A percentile compares a stretch with the other conserved stretches of the same genome.
Conservation (phyloP, 2,329 filamentous ascomycete genomes). For the Arthrobotrys sinensis region DNA sequence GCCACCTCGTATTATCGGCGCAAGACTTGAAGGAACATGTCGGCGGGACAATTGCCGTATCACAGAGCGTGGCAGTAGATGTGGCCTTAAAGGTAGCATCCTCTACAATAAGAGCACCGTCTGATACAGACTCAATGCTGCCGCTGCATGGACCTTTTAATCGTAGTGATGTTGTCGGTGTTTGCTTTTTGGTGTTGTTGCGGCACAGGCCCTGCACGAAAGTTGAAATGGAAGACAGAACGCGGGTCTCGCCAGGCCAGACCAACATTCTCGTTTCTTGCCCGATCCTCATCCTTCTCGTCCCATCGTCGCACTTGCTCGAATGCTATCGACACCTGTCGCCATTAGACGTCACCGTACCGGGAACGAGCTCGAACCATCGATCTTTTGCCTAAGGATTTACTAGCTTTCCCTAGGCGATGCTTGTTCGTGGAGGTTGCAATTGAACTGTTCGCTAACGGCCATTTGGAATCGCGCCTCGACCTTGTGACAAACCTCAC, state of each 20-base stretch:
- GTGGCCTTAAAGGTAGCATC: constrained; percentile 41
- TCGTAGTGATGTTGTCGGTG: constrained; percentile 14
- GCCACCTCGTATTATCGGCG: constrained; percentile 30
- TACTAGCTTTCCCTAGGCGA: constrained; percentile 1
- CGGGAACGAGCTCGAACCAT: neutral
- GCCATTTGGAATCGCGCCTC: constrained; percentile 23
- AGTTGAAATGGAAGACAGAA: constrained; percentile 12
- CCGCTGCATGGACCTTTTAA: constrained; percentile 3
- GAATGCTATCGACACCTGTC: neutral
- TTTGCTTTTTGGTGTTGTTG: constrained; percentile 48
- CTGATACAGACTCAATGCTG: neutral
- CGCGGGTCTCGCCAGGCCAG: constrained; percentile 31
- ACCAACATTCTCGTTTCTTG: neutral
- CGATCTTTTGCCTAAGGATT: neutral
- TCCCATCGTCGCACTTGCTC: neutral
- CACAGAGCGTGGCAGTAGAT: constrained; percentile 9
- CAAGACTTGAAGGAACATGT: constrained; percentile 23
- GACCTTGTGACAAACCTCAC: constrained; percentile 10
- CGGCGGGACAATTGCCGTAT: constrained; percentile 35
- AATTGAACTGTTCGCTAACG: constrained; percentile 15
- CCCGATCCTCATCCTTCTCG: constrained; percentile 6
- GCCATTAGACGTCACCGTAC: neutral
- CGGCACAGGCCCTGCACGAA: constrained; percentile 14
- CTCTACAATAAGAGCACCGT: neutral
- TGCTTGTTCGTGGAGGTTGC: constrained; percentile 12